Evolutionary conservation across 2,329 filamentous ascomycete genomes (phyloP).

Genomic region (Diaporthe australafricana): DNA sequence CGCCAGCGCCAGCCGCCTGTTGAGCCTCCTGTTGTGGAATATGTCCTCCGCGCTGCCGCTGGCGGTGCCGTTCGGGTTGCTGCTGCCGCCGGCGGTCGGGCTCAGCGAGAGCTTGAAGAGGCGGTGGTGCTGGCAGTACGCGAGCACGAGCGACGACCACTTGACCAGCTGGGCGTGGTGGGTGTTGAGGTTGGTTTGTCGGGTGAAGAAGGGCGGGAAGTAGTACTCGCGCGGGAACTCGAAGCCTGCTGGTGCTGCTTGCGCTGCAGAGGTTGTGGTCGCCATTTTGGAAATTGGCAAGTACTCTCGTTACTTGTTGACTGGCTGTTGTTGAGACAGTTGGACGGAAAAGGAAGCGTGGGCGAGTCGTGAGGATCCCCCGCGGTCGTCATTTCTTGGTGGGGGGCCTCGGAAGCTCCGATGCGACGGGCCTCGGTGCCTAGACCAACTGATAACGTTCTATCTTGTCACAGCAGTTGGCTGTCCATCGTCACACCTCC

Average conservation of each 20-base stretch:
- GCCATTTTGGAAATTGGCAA: neutral
- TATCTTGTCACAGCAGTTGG: neutral
- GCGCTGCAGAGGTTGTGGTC: neutral
- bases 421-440: neutral
- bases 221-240: constrained; percentile 73
- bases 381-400: constrained; percentile 32
- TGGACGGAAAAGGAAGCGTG: neutral
- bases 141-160: constrained; percentile 87
- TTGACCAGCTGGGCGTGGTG: constrained; percentile 81
- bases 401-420: constrained; percentile 7
- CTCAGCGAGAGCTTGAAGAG: constrained; percentile 77
- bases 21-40: constrained; percentile 68
- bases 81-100: constrained; percentile 50
- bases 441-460: neutral
- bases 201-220: constrained; percentile 89
- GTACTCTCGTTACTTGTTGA: neutral
- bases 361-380: neutral
- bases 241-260: constrained; percentile 51
- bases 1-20: constrained; percentile 60
- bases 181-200: constrained; percentile 79
- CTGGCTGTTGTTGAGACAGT: neutral
- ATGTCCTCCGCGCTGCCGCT: constrained; percentile 54
- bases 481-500: neutral
- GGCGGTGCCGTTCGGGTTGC: constrained; percentile 66
- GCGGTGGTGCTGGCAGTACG: constrained; percentile 83